Evolutionary conservation across 1,139 yeast species (phyloP).

Genomic region (Saccharomyces hybrid): DNA sequence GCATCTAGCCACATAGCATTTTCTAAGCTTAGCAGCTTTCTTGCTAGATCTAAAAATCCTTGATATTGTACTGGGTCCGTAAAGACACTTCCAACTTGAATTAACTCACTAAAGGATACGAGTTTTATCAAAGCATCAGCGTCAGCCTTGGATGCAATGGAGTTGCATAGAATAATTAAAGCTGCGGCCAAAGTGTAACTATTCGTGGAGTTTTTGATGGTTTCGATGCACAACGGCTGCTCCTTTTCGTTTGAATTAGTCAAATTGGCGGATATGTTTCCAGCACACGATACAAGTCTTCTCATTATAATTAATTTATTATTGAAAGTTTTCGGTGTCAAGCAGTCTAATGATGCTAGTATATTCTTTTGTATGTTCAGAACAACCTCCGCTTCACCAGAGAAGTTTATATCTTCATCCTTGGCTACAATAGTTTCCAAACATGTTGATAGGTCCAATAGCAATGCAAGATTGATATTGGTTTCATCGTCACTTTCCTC

Average conservation of each 20-base stretch:
- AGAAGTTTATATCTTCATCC: constrained; percentile 13
- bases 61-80: constrained; percentile 30
- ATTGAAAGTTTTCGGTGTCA: constrained; percentile 14
- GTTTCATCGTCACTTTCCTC: constrained; percentile 7
- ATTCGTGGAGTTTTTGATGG: constrained; percentile 10
- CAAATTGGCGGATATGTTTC: constrained; percentile 16
- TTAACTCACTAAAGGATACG: constrained; percentile 12
- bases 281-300: constrained; percentile 15
- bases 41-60: constrained; percentile 27
- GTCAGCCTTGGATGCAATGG: constrained; percentile 18
- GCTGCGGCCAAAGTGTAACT: constrained; percentile 24
- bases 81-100: constrained; percentile 10
- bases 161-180: constrained; percentile 23
- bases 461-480: constrained; percentile 12
- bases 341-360: constrained; percentile 13
- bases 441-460: constrained; percentile 12
- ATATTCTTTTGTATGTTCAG: constrained; percentile 14
- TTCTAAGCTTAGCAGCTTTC: constrained; percentile 21
- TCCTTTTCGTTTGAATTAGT: constrained; percentile 13
- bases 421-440: constrained; percentile 16
- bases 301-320: constrained; percentile 22
- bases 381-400: constrained; percentile 2
- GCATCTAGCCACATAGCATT: constrained; percentile 16
- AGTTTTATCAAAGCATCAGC: constrained; percentile 12
- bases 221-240: constrained; percentile 3